These are phyloP conservation scores for Tylopilus orsonianus DNA, from an alignment of 1,284 basidiomycete genomes.

Conservation along the genomic window DNA sequence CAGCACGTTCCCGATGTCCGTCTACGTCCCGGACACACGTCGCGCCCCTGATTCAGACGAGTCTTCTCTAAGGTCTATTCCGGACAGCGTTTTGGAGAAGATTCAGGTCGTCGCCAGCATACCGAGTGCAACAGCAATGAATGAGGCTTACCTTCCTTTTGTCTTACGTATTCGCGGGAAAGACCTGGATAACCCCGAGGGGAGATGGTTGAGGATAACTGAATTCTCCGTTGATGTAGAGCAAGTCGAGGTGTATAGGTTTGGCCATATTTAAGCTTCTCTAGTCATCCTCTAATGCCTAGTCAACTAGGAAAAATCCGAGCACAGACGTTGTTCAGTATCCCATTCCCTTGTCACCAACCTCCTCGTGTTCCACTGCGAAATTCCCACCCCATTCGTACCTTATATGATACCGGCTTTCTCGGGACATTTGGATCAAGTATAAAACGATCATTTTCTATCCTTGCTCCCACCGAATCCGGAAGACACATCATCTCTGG, in stretches of 20 bases:
- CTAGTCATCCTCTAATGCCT: slow-evolving; percentile 9
- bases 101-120: slow-evolving; percentile 62
- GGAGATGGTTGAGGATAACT: slow-evolving; percentile 52
- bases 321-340: slow-evolving; percentile 44
- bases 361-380: slow-evolving; percentile 61
- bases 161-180: slow-evolving; percentile 60
- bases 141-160: slow-evolving; percentile 49
- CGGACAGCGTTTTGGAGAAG: slow-evolving; percentile 53
- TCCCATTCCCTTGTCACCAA: slow-evolving; percentile 60
- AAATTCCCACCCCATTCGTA: slow-evolving; percentile 49
- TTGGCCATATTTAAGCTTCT: slow-evolving; percentile 24
- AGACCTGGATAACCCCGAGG: slow-evolving; percentile 45
- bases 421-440: slow-evolving; percentile 30
- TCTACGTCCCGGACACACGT: slow-evolving; percentile 29
- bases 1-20: slow-evolving; percentile 23
- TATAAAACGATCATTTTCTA: slow-evolving; percentile 47
- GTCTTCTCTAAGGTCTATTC: slow-evolving; percentile 37
- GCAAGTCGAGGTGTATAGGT: slow-evolving; percentile 69
- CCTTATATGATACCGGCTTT: slow-evolving; percentile 56
- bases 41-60: slow-evolving; percentile 9
- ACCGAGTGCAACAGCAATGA: slow-evolving; percentile 51
- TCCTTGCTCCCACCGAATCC: slow-evolving; percentile 47
- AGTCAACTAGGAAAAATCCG: slow-evolving; percentile 38
- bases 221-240: slow-evolving; percentile 55
- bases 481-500: slow-evolving; percentile 47